Evolutionary conservation across 345 rosid species (phyloP).

Genomic region (Gossypium longicalyx): DNA sequence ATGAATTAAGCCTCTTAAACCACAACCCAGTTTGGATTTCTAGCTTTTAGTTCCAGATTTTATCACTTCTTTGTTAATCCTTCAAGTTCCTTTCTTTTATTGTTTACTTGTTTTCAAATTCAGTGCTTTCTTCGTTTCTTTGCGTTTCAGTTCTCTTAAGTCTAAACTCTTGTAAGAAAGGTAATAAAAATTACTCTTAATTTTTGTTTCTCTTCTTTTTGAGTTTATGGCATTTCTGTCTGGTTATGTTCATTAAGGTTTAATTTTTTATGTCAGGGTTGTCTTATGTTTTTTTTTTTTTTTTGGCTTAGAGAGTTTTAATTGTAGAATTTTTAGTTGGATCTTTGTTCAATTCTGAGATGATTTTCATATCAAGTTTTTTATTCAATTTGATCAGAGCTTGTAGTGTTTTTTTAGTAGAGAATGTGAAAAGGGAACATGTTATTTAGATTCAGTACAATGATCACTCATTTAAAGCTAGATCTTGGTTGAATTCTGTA

Average conservation of each 20-base stretch:
- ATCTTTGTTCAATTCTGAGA: slow-evolving; percentile 16
- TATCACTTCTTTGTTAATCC: slow-evolving; percentile 13
- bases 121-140: slow-evolving; percentile 1
- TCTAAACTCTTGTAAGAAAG: slow-evolving; percentile 3
- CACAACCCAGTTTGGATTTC: slow-evolving; percentile 2
- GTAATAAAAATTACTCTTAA: slow-evolving; percentile 10
- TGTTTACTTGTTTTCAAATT: neutral
- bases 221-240: neutral
- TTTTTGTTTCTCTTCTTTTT: neutral
- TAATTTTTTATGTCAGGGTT: neutral
- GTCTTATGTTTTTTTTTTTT: neutral
- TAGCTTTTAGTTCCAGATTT: slow-evolving; percentile 11
- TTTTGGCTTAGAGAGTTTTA: neutral
- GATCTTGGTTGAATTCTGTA: neutral
- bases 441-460: neutral
- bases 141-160: neutral
- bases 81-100: neutral
- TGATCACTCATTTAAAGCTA: neutral
- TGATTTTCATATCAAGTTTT: neutral
- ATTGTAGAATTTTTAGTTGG: slow-evolving; percentile 18
- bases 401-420: neutral
- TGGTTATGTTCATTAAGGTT: slow-evolving; percentile 8
- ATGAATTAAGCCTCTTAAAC: slow-evolving; percentile 14
- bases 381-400: neutral
- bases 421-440: neutral